Base-by-base conservation (phyloP, 2,329 filamentous ascomycete genomes). In the Didymella sp. region DNA sequence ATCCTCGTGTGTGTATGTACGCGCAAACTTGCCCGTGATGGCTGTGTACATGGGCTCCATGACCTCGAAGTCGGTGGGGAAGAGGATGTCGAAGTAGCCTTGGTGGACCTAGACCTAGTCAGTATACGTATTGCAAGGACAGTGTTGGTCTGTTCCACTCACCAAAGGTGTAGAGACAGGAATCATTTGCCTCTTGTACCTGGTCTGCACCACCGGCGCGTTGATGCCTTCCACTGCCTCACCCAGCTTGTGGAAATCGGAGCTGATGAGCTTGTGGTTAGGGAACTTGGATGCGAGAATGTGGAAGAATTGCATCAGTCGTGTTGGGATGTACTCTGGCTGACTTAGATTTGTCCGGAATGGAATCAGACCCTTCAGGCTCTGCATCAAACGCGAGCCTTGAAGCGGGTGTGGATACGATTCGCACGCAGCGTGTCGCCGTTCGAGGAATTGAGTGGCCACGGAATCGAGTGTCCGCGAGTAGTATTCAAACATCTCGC, bases 1-100 rank as follows among this genome's bases (percentile, higher is more conserved):
- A 64, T 96, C 91, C 73, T 94, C 92, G 70, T 99, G 95, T 33
- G 89, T 87, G 74, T 88, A 85, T 48, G 96, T 91, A 48, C 89
- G 85, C 2, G 93, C 96, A 68, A 98, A 81, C 74, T 96, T 95
- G 28, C 94, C 94, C 0, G 95, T 99, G 68, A 98, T 87, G 59
- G 92, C 92, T 53, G 91, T 88, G 79, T 99, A 99, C 67, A 98
- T 87, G 68, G 92, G 88, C 77, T 98, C 92, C 77, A 95, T 89
- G 64, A 96, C 89, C 61, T 85, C 83, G 74, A 99, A 99, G 77
- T 99, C 90, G 11, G 95, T 99, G 0, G 95, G 95, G 79, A 99
- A 99, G 73, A 99, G 88, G 69, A 99, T 97, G 74, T 99, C 96
- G 73, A 99, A 99, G 78, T 96, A 98, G 42, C 95, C 96, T 80